phyloP scores from a whole-genome alignment of 495 filamentous ascomycete genomes.

The Talaromyces stipitatus region DNA sequence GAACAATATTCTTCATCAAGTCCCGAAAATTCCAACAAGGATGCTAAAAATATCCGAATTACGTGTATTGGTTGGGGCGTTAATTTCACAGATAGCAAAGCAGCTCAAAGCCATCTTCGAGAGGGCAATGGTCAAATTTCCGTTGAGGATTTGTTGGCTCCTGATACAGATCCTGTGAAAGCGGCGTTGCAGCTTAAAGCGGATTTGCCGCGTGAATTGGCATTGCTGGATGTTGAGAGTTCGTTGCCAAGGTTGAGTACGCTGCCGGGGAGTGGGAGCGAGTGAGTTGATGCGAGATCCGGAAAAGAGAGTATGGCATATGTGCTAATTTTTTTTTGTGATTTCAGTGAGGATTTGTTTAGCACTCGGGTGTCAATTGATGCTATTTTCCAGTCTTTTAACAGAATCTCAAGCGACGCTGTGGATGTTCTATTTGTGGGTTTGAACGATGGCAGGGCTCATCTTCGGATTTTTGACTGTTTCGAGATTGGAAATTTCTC shows the following conservation, averaged over 20 bases:
- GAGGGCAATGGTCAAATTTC: slow-evolving; percentile 31
- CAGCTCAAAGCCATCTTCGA: slow-evolving; percentile 33
- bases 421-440: slow-evolving; percentile 80
- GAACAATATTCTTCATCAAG: slow-evolving; percentile 12
- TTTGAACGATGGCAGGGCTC: slow-evolving; percentile 68
- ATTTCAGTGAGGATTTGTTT: slow-evolving; percentile 59
- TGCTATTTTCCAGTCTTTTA: slow-evolving; percentile 56
- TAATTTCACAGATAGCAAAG: slow-evolving; percentile 55
- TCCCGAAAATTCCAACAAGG: slow-evolving; percentile 11
- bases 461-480: slow-evolving; percentile 83
- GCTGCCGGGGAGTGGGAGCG: slow-evolving; percentile 47
- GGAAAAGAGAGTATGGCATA: background rate
- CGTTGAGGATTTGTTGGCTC: slow-evolving; percentile 36
- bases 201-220: slow-evolving; percentile 71
- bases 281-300: slow-evolving; percentile 22
- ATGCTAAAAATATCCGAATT: slow-evolving; percentile 31
- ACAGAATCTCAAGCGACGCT: slow-evolving; percentile 54
- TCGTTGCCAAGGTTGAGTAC: slow-evolving; percentile 73
- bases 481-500: slow-evolving; percentile 71
- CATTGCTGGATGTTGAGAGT: slow-evolving; percentile 70
- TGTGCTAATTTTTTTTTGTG: slow-evolving; percentile 13
- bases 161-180: slow-evolving; percentile 29
- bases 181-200: slow-evolving; percentile 34
- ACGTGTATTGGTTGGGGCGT: slow-evolving; percentile 67
- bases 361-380: slow-evolving; percentile 63